Evolutionary conservation across 441 rosid genomes (phyloP), one percentile per base, ranked within the genome.

Genomic region (Pelargonium myrrhifolium): DNA sequence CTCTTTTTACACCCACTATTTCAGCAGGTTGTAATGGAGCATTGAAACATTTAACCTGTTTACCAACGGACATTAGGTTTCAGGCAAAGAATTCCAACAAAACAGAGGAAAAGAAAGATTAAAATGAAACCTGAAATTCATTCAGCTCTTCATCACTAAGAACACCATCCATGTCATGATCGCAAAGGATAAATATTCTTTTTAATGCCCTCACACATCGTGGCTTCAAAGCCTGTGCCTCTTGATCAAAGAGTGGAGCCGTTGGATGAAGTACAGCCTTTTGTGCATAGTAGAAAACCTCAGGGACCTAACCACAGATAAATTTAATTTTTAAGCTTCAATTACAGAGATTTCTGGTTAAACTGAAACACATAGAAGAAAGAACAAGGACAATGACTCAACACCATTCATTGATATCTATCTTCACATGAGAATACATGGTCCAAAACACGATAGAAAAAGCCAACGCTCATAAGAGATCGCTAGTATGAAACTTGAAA

Each of bases 241-340:
- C 93, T 73, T 80, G 94, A 82, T 88, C 91, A 82, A 83, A 88
- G 74, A 88, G 67, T 14, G 94, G 94, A 74, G 77, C 80, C 17
- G 86, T 83, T 24, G 94, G 94, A 75, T 88, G 88, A 72, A 88
- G 87, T 21, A 88, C 91, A 31, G 94, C 94, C 71, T 83, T 88
- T 67, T 79, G 84, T 64, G 94, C 91, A 73, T 81, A 86, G 75
- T 82, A 86, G 84, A 88, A 88, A 71, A 86, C 94, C 60, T 88
- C 94, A 56, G 88, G 89, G 51, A 84, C 86, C 94, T 86, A 78
- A 14, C 66, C 70, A 45, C 24, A 62, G 49, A 21, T 37, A 71
- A 65, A 28, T 17, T 31, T 18, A 11, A 65, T 66, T 60, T 14
- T 66, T 40, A 65, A 58, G 65, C 28, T 51, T 14, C 64, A 26